These are phyloP conservation scores for Dryas octopetala DNA, from an alignment of 306 rosid genomes.

Conservation along the genomic window DNA sequence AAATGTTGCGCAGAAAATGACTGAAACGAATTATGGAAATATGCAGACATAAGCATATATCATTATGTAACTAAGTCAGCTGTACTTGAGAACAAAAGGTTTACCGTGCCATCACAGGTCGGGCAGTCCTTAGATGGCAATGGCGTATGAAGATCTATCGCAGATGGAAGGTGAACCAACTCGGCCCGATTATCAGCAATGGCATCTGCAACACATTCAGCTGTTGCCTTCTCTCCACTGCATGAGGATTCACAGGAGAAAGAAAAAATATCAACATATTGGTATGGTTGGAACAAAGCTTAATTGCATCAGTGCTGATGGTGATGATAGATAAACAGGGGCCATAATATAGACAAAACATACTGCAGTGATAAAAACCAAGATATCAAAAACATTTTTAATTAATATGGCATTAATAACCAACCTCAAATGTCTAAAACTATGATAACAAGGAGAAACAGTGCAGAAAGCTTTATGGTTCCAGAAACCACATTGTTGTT, in stretches of 20 bases:
- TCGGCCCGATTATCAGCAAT: slow-evolving; percentile 76
- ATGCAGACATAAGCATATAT: not conserved
- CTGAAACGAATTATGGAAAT: not conserved
- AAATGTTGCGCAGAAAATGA: not conserved
- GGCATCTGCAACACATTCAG: slow-evolving; percentile 85
- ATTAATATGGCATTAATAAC: not conserved
- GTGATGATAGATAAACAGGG: not conserved
- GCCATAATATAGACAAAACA: not conserved
- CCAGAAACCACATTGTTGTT: not conserved
- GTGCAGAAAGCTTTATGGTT: not conserved
- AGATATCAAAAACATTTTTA: not conserved
- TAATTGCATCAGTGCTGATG: not conserved
- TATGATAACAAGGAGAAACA: not conserved
- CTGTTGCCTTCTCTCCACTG: slow-evolving; percentile 92
- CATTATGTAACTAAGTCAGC: not conserved
- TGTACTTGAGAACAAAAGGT: not conserved
- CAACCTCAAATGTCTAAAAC: not conserved
- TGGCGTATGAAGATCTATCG: slow-evolving; percentile 58
- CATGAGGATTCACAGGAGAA: slow-evolving; percentile 31
- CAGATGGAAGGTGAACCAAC: slow-evolving; percentile 84
- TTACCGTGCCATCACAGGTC: slow-evolving; percentile 92
- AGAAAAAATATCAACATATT: not conserved
- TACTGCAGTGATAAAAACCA: not conserved
- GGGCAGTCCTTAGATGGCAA: slow-evolving; percentile 93
- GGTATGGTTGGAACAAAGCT: slow-evolving; percentile 3